These are phyloP conservation scores for Cytospora paraplurivora DNA, from an alignment of 2,329 filamentous ascomycete genomes.

Conservation along the genomic window DNA sequence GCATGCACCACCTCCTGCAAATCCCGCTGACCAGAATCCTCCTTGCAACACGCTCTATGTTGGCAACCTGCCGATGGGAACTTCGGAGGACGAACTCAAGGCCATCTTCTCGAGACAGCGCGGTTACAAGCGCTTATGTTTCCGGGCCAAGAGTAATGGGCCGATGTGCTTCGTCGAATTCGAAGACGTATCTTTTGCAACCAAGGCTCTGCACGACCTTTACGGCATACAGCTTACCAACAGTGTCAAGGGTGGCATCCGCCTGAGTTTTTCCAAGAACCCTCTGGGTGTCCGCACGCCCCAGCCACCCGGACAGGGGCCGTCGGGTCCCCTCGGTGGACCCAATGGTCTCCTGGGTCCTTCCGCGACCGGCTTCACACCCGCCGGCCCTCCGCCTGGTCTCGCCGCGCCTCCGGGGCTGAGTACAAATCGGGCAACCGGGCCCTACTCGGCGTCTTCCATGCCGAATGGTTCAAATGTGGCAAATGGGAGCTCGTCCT, in stretches of 20 bases:
- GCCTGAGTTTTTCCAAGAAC: constrained; percentile 96
- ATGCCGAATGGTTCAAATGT: constrained; percentile 11
- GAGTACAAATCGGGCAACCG: constrained; percentile 37
- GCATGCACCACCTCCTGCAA: constrained; percentile 66
- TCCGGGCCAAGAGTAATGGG: constrained; percentile 91
- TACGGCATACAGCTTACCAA: constrained; percentile 88
- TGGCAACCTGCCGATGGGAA: constrained; percentile 91
- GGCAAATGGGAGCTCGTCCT: constrained; percentile 6
- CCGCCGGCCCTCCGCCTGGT: constrained; percentile 79
- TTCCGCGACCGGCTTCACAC: constrained; percentile 63
- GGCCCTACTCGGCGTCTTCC: constrained; percentile 13
- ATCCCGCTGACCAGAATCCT: constrained; percentile 93
- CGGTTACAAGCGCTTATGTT: constrained; percentile 93
- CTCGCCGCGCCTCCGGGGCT: constrained; percentile 75
- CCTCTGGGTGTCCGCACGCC: constrained; percentile 87
- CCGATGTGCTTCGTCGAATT: constrained; percentile 99
- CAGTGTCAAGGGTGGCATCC: constrained; percentile 91
- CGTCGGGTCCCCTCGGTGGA: constrained; percentile 49
- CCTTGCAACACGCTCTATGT: constrained; percentile 98
- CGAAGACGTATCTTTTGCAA: constrained; percentile 88
- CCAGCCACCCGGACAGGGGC: constrained; percentile 55
- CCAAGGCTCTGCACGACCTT: constrained; percentile 84
- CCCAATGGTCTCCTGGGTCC: constrained; percentile 60
- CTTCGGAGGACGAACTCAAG: constrained; percentile 94
- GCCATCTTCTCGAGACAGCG: constrained; percentile 89